Evolutionary conservation across 1,284 basidiomycete species (phyloP).

Genomic region (Afroboletus lepidellus): DNA sequence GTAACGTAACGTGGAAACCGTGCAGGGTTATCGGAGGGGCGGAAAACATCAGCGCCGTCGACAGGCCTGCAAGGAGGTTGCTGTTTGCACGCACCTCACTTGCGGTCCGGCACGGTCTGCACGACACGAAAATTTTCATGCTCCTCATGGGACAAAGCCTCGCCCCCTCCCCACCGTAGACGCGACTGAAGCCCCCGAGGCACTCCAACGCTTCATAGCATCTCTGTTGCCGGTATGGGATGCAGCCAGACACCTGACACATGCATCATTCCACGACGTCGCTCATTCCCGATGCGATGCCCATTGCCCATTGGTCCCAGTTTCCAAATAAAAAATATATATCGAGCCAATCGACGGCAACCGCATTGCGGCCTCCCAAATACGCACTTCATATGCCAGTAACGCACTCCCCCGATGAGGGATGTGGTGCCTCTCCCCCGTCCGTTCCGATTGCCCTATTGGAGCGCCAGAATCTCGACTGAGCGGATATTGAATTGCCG

Average conservation of each 20-base stretch:
- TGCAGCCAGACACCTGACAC: conserved; percentile 17
- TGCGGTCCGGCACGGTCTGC: conserved; percentile 8
- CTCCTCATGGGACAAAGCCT: conserved; percentile 25
- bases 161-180: neutral
- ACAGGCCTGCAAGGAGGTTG: conserved; percentile 9
- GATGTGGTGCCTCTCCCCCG: conserved; percentile 9
- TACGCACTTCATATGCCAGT: conserved; percentile 5
- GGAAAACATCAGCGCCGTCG: conserved; percentile 15
- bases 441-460: conserved; percentile 15
- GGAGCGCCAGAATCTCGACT: conserved; percentile 32
- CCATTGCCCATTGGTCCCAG: neutral
- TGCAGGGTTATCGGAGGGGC: conserved; percentile 10
- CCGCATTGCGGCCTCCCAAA: conserved; percentile 4
- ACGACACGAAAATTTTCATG: conserved; percentile 23
- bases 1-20: conserved; percentile 31
- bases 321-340: neutral
- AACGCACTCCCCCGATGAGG: conserved; percentile 17
- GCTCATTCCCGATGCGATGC: conserved; percentile 10
- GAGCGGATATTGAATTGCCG: conserved; percentile 36
- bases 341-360: conserved; percentile 4
- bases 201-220: conserved; percentile 12
- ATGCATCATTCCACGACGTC: conserved; percentile 19
- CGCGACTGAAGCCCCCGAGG: conserved; percentile 9
- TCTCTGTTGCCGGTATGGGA: conserved; percentile 10
- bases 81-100: conserved; percentile 21